Evolutionary conservation across 345 rosid species (phyloP).

Genomic region (Acer saccharum): DNA sequence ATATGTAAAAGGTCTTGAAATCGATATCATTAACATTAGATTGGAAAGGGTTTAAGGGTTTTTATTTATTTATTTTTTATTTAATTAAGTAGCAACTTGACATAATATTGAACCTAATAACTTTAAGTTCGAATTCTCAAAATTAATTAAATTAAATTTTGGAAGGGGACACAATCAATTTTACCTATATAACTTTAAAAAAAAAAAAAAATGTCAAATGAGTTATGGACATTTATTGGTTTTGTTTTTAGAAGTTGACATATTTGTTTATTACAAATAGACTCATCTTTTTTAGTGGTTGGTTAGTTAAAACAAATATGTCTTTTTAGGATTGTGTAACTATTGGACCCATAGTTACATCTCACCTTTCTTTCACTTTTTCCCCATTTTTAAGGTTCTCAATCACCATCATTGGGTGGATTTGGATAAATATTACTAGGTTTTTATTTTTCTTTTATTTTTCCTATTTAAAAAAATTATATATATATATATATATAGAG

Average conservation of each 20-base stretch:
- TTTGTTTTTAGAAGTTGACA: background rate
- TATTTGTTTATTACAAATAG: background rate
- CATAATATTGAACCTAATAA: no score
- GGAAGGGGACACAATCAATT: background rate
- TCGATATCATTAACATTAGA: no score
- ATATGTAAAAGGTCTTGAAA: no score
- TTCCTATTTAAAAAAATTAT: no score
- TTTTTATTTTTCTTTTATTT: background rate
- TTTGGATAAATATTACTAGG: background rate
- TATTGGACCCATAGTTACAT: constrained; percentile 9
- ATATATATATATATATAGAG: no score
- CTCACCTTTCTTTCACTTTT: constrained; percentile 4
- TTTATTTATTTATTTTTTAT: no score
- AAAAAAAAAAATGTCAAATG: no score
- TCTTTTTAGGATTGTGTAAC: background rate
- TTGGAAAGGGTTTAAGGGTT: no score
- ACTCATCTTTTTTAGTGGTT: background rate
- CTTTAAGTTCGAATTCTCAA: no score
- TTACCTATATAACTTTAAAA: no score
- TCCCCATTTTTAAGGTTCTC: constrained; percentile 8
- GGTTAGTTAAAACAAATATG: background rate
- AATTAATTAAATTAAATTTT: no score
- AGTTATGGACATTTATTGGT: background rate
- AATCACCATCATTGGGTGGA: constrained; percentile 6
- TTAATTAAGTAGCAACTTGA: no score